phyloP scores from a whole-genome alignment of 805 yeast species.

The Yarrowia sp. region DNA sequence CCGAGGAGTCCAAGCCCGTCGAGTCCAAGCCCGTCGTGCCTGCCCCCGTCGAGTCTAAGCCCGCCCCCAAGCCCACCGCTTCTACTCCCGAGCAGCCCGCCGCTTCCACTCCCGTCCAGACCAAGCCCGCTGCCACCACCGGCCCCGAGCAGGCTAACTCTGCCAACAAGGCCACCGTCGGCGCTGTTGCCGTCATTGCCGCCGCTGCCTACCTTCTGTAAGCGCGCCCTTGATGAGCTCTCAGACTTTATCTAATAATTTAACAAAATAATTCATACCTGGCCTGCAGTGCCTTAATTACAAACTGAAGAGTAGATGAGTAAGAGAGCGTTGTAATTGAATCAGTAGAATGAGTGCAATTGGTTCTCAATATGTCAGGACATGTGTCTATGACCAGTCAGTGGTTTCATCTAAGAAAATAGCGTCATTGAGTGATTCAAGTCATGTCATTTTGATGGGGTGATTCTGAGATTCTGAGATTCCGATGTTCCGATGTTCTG shows the following conservation, averaged over 20 bases:
- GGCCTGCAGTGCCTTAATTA: constrained; percentile 36
- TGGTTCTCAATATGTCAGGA: too few species aligned
- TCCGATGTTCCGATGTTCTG: too few species aligned
- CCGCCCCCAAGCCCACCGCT: constrained; percentile 39
- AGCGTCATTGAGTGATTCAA: too few species aligned
- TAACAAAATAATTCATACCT: constrained; percentile 34
- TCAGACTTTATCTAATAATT: constrained; percentile 17
- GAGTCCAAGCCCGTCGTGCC: constrained; percentile 40
- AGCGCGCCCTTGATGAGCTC: constrained; percentile 42
- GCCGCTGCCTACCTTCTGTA: constrained; percentile 60
- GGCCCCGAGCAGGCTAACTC: constrained; percentile 43
- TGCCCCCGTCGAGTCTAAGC: constrained; percentile 35
- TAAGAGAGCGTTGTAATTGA: too few species aligned
- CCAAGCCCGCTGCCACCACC: constrained; percentile 41
- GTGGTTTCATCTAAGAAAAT: too few species aligned
- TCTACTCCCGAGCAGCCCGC: constrained; percentile 37
- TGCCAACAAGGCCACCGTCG: constrained; percentile 45
- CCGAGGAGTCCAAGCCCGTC: constrained; percentile 41
- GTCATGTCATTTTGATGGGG: too few species aligned
- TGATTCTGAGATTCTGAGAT: too few species aligned
- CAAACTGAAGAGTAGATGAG: too few species aligned
- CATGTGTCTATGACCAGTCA: too few species aligned
- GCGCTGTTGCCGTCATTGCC: constrained; percentile 60
- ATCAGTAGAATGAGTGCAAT: too few species aligned
- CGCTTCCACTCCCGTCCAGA: constrained; percentile 2